These are phyloP conservation scores for Colletotrichum kahawae DNA, from an alignment of 2,329 filamentous ascomycete genomes.

Conservation along the genomic window DNA sequence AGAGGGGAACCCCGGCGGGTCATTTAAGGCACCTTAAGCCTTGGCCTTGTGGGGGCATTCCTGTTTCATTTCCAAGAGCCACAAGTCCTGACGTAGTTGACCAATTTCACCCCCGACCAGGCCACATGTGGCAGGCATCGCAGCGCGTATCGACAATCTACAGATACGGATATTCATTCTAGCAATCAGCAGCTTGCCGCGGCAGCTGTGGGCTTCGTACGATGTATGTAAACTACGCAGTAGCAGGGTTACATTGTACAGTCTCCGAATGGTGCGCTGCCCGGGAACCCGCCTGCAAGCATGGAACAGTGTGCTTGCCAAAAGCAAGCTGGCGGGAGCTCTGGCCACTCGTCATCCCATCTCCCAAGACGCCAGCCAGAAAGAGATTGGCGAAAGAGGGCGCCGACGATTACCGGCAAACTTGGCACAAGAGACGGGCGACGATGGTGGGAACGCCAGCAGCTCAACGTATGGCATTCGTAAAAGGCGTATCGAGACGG, in stretches of 20 bases:
- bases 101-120: neutral
- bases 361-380: neutral
- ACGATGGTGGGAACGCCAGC: neutral
- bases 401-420: neutral
- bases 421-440: neutral
- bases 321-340: slow-evolving; percentile 9
- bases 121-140: neutral
- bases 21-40: neutral
- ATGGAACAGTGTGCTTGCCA: neutral
- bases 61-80: slow-evolving; percentile 14
- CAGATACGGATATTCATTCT: neutral
- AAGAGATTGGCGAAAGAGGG: neutral
- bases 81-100: slow-evolving; percentile 19
- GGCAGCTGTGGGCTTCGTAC: neutral
- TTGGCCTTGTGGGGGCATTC: slow-evolving; percentile 19
- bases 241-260: neutral
- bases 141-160: neutral
- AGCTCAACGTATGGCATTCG: neutral
- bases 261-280: neutral
- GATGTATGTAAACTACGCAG: neutral
- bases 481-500: neutral
- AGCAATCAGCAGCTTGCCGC: neutral
- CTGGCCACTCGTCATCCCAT: slow-evolving; percentile 7
- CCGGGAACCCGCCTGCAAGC: neutral
- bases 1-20: neutral